Evolutionary conservation across 345 rosid genomes (phyloP), one percentile per base, ranked within the genome.

Genomic region (Salix exigua): DNA sequence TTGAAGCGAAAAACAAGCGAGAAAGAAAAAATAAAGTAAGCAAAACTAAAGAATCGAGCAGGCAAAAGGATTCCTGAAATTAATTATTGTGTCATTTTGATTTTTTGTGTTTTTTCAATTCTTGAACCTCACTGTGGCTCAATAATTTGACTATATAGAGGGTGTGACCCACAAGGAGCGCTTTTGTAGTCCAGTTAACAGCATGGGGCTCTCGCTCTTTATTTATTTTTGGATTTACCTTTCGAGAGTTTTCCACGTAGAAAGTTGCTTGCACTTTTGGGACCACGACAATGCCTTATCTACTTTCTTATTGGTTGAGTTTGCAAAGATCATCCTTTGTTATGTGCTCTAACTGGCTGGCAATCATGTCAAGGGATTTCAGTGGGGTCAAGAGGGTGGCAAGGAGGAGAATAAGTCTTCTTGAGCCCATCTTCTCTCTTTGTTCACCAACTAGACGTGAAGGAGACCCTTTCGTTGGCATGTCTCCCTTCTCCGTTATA

Each of bases 231-330:
- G 75, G 78, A 61, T n/a, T 86, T 71, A 78, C 86, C 82, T 86
- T 82, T 76, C 25, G 71, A 31, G 38, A 71, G 78, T n/a, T 17
- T 64, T 67, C 37, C 40, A 19, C n/a, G 10, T 4, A 26, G 28
- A 73, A 65, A 65, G 38, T 14, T 51, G 4, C 37, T 7, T 77
- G 76, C 68, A 23, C 86, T 87, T 84, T 86, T 70, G 83, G 92
- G 79, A 70, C 88, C 86, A 83, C 26, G 17, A 50, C 17, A 37
- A 76, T 72, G 88, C 90, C 96, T 95, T 91, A 95, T 91, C 99
- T 87, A 35, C 66, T 73, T 46, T 86, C 1, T 80, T 1, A 91
- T 94, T 92, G 96, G 98, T 55, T 33, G 82, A 74, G 51, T 66
- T 40, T 25, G 61, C 48, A 74, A 82, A 60, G 87, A 58, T 88